Conservation (phyloP, 148 eudicot genomes). For the Vaccinium myrtillus region DNA sequence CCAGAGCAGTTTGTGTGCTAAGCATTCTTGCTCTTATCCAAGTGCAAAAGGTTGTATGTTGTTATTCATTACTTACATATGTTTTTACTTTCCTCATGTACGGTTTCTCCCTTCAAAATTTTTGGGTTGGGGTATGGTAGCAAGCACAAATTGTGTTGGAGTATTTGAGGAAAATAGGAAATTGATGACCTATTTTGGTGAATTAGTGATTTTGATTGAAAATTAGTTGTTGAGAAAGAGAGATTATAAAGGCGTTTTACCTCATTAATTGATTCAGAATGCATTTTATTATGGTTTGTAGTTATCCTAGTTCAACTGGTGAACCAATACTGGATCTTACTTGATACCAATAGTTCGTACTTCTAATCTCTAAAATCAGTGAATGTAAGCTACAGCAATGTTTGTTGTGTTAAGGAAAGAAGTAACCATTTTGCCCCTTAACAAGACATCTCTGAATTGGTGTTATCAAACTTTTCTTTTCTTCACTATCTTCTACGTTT, state of each 20-base stretch:
- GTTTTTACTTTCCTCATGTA: background rate
- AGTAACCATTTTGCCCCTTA: background rate
- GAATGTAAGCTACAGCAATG: background rate
- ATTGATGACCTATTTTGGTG: background rate
- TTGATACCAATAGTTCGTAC: background rate
- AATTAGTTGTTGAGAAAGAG: background rate
- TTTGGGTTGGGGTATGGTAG: background rate
- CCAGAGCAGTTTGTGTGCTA: background rate
- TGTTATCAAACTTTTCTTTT: background rate
- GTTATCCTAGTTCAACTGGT: background rate
- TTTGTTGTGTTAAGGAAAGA: background rate
- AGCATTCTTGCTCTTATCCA: background rate
- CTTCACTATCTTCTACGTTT: background rate
- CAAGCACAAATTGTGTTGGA: background rate
- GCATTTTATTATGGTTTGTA: background rate
- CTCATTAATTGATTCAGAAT: background rate
- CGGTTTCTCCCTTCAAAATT: background rate
- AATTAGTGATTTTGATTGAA: background rate
- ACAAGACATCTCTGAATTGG: background rate
- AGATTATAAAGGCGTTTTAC: background rate
- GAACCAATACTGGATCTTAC: background rate
- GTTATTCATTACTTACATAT: background rate
- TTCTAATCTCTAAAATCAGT: background rate
- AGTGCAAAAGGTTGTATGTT: slow-evolving; percentile 3
- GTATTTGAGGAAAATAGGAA: background rate